phyloP scores from a whole-genome alignment of 2,329 filamentous ascomycete species.

The Cadophora sp. region DNA sequence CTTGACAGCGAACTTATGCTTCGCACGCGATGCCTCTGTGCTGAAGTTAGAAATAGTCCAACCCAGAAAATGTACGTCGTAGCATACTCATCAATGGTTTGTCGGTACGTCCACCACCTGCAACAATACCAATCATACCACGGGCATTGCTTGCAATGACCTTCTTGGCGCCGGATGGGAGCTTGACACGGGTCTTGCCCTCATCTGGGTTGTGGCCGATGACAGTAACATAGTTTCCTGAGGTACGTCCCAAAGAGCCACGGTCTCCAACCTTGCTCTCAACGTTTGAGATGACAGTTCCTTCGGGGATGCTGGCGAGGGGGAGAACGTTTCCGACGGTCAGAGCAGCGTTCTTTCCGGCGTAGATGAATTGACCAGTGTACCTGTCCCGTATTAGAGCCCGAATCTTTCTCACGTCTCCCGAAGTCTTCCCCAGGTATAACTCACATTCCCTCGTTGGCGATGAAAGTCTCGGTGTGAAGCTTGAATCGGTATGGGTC shows the following conservation, averaged over 20 bases:
- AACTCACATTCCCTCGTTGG: conserved; percentile 95
- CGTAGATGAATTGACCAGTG: conserved; percentile 99
- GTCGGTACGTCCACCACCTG: conserved; percentile 99
- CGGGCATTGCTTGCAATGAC: conserved; percentile 88
- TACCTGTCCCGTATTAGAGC: conserved; percentile 84
- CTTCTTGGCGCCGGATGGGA: conserved; percentile 99
- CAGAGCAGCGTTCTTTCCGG: conserved; percentile 96
- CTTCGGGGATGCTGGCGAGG: conserved; percentile 92
- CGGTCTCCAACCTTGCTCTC: conserved; percentile 99
- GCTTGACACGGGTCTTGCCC: conserved; percentile 99
- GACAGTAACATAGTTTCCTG: conserved; percentile 98
- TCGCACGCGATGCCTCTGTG: conserved; percentile 96
- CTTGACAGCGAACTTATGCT: conserved; percentile 99
- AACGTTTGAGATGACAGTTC: conserved; percentile 99
- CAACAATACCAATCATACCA: conserved; percentile 99
- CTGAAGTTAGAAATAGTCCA: conserved; percentile 49
- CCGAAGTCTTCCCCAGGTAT: neutral
- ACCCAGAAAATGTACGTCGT: conserved; percentile 7
- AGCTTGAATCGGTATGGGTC: conserved; percentile 99
- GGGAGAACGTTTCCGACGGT: conserved; percentile 98
- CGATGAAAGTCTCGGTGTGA: conserved; percentile 98
- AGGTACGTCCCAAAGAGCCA: conserved; percentile 94
- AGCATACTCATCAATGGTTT: conserved; percentile 92
- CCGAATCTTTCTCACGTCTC: neutral
- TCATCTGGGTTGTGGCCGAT: conserved; percentile 98